A percentile compares a stretch with the other conserved stretches of the same genome.
Conservation (phyloP, 2,329 filamentous ascomycete species). For the Huntiella omanensis region DNA sequence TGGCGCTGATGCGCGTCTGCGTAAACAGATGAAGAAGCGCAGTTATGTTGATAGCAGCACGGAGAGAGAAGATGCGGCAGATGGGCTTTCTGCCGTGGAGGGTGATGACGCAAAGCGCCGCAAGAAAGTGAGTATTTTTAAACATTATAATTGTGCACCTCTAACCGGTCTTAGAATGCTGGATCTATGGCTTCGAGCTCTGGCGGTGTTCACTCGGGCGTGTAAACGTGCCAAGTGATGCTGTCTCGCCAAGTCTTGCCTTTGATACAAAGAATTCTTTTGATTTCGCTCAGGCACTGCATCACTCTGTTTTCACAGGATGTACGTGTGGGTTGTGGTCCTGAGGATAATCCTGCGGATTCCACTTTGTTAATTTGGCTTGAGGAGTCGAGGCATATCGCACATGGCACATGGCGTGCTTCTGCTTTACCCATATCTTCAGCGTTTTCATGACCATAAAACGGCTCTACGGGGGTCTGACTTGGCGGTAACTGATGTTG, state of each 20-base stretch:
- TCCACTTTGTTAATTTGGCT: background rate
- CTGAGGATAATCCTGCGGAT: background rate
- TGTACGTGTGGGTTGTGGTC: too few species aligned
- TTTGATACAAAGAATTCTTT: too few species aligned
- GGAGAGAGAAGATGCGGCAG: conserved; percentile 44
- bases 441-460: background rate
- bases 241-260: too few species aligned
- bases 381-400: background rate
- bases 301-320: too few species aligned
- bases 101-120: conserved; percentile 38
- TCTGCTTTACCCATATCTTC: background rate
- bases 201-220: conserved; percentile 31
- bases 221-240: conserved; percentile 19
- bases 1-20: conserved; percentile 27
- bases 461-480: too few species aligned
- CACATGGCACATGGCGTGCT: background rate
- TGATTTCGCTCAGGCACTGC: too few species aligned
- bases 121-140: conserved; percentile 36
- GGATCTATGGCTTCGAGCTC: conserved; percentile 25
- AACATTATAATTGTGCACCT: conserved; percentile 16
- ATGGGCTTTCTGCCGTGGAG: conserved; percentile 54
- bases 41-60: conserved; percentile 58
- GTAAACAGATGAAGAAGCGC: conserved; percentile 52
- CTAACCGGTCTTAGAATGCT: conserved; percentile 30
- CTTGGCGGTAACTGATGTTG: background rate